Evolutionary conservation across 441 rosid species (phyloP).

Genomic region (Daphne laureola): DNA sequence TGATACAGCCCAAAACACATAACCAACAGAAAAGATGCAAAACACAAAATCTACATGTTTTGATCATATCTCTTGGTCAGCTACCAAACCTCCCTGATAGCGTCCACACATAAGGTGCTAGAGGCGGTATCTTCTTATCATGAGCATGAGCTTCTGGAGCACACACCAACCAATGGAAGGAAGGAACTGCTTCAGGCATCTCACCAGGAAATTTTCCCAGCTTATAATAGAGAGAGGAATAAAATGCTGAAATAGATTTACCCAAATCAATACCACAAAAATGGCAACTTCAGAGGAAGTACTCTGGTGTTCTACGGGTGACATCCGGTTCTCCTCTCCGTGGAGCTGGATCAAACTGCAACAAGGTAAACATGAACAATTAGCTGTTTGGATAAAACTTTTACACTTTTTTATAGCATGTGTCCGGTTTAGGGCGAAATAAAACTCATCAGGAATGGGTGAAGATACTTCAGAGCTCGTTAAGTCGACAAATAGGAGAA

Average conservation of each 20-base stretch:
- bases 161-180: conserved; percentile 8
- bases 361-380: conserved; percentile 5
- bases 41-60: conserved; percentile 26
- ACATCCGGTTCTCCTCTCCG: conserved; percentile 74
- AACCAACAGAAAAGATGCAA: neutral
- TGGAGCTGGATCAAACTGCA: conserved; percentile 75
- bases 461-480: no score
- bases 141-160: conserved; percentile 22
- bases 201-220: conserved; percentile 3
- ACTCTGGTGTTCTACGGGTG: conserved; percentile 63
- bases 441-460: no score
- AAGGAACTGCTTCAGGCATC: neutral
- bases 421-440: neutral
- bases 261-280: conserved; percentile 6
- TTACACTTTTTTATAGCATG: neutral
- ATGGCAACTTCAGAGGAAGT: conserved; percentile 41
- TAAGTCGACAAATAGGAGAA: neutral
- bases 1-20: neutral
- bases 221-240: neutral
- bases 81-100: conserved; percentile 27
- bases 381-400: neutral
- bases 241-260: neutral
- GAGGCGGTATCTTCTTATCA: conserved; percentile 30
- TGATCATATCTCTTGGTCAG: conserved; percentile 16
- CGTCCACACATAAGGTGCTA: conserved; percentile 11